Conservation (phyloP, 306 rosid species). For the Cucurbita ficifolia region DNA sequence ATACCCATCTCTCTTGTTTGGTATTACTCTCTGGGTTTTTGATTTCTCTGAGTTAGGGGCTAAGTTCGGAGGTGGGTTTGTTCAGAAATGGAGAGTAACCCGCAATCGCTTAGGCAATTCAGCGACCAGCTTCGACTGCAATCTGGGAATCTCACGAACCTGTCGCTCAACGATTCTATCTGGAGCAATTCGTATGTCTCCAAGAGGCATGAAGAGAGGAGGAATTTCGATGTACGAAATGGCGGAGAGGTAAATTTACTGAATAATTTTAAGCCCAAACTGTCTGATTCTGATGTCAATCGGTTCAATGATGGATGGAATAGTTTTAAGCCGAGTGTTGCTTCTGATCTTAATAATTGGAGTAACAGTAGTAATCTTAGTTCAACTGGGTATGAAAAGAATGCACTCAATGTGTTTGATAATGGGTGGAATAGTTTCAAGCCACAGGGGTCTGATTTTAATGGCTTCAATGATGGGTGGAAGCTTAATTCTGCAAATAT, state of each 20-base stretch:
- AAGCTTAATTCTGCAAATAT: conserved; percentile 4
- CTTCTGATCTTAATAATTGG: conserved; percentile 6
- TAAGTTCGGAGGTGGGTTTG: not conserved
- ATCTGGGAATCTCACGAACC: conserved; percentile 36
- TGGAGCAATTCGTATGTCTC: conserved; percentile 50
- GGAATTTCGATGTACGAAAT: conserved; percentile 68
- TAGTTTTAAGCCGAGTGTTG: conserved; percentile 12
- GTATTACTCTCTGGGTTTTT: not conserved
- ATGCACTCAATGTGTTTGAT: conserved; percentile 7
- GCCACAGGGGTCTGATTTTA: conserved; percentile 19
- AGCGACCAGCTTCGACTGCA: conserved; percentile 80
- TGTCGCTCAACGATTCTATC: conserved; percentile 67
- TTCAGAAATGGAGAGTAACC: conserved; percentile 45
- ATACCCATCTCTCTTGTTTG: not conserved
- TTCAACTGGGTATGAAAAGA: not conserved
- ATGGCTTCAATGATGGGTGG: conserved; percentile 16
- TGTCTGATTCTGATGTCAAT: conserved; percentile 2
- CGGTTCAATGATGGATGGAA: conserved; percentile 12
- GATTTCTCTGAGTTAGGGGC: not conserved
- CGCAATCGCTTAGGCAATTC: conserved; percentile 72
- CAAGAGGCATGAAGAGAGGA: conserved; percentile 59
- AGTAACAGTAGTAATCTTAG: not conserved
- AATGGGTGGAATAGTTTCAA: conserved; percentile 10
- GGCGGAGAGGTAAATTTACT: conserved; percentile 58
- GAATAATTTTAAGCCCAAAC: conserved; percentile 10